phyloP scores from a whole-genome alignment of 2,329 filamentous ascomycete species.

The Arthroderma sp. region DNA sequence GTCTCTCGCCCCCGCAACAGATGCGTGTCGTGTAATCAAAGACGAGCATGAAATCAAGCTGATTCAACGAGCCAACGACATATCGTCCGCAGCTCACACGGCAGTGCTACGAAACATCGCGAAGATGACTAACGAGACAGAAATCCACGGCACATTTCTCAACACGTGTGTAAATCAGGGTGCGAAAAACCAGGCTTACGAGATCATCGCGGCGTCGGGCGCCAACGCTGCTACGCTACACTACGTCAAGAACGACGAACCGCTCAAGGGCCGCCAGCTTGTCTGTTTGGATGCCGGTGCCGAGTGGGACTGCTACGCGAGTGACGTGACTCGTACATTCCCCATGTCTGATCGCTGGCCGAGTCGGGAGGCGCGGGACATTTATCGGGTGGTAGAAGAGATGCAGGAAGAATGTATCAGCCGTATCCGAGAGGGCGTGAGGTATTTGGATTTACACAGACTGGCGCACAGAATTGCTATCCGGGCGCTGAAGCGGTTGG shows the following conservation, averaged over 20 bases:
- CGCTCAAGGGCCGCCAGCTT: conserved; percentile 58
- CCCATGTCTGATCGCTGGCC: conserved; percentile 55
- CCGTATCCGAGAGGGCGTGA: conserved; percentile 57
- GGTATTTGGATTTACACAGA: conserved; percentile 71
- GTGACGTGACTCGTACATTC: conserved; percentile 72
- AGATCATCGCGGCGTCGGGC: conserved; percentile 71
- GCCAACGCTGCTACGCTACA: conserved; percentile 73
- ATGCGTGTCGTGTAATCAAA: conserved; percentile 57
- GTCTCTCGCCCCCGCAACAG: conserved; percentile 41
- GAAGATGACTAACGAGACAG: conserved; percentile 59
- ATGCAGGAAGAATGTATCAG: conserved; percentile 75
- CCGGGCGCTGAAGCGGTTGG: conserved; percentile 60
- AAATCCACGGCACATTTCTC: conserved; percentile 71
- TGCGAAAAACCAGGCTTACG: conserved; percentile 73
- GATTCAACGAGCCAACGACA: conserved; percentile 56
- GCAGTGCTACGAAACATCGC: conserved; percentile 49
- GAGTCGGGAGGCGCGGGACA: conserved; percentile 53
- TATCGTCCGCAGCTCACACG: conserved; percentile 55
- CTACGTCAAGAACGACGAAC: conserved; percentile 67
- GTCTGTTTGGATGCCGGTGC: conserved; percentile 74
- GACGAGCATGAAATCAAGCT: conserved; percentile 62
- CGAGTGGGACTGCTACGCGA: conserved; percentile 60
- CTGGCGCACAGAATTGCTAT: conserved; percentile 72
- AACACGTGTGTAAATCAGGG: conserved; percentile 62
- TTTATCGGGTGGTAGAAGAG: conserved; percentile 70